Conservation (phyloP, 768 basidiomycete genomes). For the Amylocystis lapponica region DNA sequence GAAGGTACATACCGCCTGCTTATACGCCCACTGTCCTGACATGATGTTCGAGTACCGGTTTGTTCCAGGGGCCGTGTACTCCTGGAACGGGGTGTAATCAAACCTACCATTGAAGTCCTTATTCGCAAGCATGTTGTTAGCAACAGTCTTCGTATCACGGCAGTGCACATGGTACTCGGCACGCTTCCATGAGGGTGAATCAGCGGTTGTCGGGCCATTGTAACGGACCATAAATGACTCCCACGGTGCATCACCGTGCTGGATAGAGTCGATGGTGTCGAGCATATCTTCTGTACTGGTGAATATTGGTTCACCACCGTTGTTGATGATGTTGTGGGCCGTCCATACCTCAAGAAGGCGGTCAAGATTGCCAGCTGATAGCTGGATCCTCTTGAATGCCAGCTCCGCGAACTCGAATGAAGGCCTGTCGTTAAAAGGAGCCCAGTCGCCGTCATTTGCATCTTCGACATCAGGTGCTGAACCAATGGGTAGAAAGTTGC, state of each 20-base stretch:
- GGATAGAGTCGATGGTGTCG: conserved; percentile 21
- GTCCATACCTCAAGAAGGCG: conserved; percentile 14
- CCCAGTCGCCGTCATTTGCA: conserved; percentile 9
- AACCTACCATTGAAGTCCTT: conserved; percentile 29
- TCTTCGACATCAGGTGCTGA: conserved; percentile 1
- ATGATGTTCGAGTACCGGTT: conserved; percentile 30
- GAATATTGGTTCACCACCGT: conserved; percentile 19
- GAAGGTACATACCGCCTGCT: conserved; percentile 27
- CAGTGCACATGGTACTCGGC: conserved; percentile 27
- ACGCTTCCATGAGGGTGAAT: conserved; percentile 28
- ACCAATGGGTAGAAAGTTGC: background rate
- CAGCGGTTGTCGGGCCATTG: conserved; percentile 12
- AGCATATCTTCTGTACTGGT: conserved; percentile 19
- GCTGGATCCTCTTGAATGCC: conserved; percentile 13
- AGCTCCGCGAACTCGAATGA: conserved; percentile 22
- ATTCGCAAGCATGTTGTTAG: conserved; percentile 27
- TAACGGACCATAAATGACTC: conserved; percentile 16
- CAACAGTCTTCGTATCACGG: conserved; percentile 23
- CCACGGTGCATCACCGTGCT: conserved; percentile 21
- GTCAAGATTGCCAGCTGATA: conserved; percentile 11
- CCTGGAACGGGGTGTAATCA: conserved; percentile 27
- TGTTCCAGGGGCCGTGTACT: conserved; percentile 18
- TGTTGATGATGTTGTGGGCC: conserved; percentile 1
- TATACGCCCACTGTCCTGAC: conserved; percentile 37
- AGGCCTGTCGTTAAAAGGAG: conserved; percentile 12